These are phyloP conservation scores for Trichoderma oligosporum DNA, from an alignment of 2,329 filamentous ascomycete genomes.

Conservation along the genomic window DNA sequence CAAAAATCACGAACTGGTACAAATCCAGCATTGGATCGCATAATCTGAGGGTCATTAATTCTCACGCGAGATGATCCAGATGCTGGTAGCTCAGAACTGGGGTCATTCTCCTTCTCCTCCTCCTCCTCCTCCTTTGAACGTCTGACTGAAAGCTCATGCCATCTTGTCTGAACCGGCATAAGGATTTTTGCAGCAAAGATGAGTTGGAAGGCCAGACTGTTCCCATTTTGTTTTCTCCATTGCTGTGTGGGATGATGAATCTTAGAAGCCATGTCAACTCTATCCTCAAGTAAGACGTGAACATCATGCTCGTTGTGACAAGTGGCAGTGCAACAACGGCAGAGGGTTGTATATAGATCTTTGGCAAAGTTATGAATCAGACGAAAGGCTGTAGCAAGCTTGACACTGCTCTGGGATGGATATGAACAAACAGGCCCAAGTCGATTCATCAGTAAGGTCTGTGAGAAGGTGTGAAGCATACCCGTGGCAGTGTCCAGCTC, in stretches of 20 bases:
- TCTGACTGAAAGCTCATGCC: conserved; percentile 6
- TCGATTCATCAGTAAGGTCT: conserved; percentile 8
- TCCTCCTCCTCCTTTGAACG: not conserved
- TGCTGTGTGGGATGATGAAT: not conserved
- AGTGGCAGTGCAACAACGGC: not conserved
- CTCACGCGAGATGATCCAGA: not conserved
- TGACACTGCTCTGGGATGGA: not conserved
- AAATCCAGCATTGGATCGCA: not conserved
- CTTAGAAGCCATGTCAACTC: conserved; percentile 1
- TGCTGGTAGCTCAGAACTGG: not conserved
- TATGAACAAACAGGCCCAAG: not conserved
- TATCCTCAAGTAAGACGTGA: conserved; percentile 11
- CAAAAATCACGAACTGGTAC: conserved; percentile 1
- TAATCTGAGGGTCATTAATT: not conserved
- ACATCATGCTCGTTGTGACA: conserved; percentile 13
- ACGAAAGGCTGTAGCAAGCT: conserved; percentile 3
- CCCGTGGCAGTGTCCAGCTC: conserved; percentile 12
- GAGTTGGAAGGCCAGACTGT: conserved; percentile 1
- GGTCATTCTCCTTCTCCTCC: no score
- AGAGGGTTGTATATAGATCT: conserved; percentile 5
- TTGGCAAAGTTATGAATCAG: conserved; percentile 4
- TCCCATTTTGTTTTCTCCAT: not conserved
- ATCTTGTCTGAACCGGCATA: not conserved
- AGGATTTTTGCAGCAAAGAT: not conserved
- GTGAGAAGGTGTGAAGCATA: conserved; percentile 4